Evolutionary conservation across 257 asterid species (phyloP).

Genomic region (Handroanthus guayacan): DNA sequence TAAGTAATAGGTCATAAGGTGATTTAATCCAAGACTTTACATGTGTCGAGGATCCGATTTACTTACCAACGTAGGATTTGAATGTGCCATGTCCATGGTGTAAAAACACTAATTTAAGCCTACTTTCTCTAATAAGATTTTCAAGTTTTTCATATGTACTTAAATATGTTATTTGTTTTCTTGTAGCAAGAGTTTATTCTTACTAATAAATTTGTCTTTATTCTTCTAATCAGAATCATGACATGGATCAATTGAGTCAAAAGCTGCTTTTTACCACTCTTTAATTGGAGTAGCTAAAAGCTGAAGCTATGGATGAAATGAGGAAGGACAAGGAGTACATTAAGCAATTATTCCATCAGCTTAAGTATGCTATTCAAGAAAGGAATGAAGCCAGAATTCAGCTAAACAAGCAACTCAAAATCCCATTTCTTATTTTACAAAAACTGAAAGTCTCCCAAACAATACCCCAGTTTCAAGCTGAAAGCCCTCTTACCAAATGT

Average conservation of each 20-base stretch:
- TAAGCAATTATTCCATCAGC: constrained; percentile 42
- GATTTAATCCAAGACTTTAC: too few species aligned
- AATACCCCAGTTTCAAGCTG: constrained; percentile 8
- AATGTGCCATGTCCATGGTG: too few species aligned
- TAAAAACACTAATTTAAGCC: too few species aligned
- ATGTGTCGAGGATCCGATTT: too few species aligned
- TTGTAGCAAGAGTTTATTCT: too few species aligned
- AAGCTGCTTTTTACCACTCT: constrained; percentile 50
- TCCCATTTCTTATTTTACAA: too few species aligned
- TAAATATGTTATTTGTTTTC: too few species aligned
- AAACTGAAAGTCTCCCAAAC: background rate
- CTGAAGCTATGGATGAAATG: constrained; percentile 48
- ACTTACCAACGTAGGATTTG: too few species aligned
- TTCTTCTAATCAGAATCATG: constrained; percentile 35
- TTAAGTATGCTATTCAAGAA: constrained; percentile 49
- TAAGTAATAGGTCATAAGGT: too few species aligned
- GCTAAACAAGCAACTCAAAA: constrained; percentile 50
- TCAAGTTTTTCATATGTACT: too few species aligned
- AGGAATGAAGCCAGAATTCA: constrained; percentile 59
- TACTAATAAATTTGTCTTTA: too few species aligned
- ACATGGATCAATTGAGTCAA: constrained; percentile 50
- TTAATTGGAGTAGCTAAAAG: constrained; percentile 52
- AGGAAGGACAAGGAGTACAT: constrained; percentile 47
- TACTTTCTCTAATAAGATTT: too few species aligned
- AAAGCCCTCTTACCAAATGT: constrained; percentile 26